phyloP scores from a whole-genome alignment of 2,329 filamentous ascomycete genomes.

The Clonostachys rhizophaga region DNA sequence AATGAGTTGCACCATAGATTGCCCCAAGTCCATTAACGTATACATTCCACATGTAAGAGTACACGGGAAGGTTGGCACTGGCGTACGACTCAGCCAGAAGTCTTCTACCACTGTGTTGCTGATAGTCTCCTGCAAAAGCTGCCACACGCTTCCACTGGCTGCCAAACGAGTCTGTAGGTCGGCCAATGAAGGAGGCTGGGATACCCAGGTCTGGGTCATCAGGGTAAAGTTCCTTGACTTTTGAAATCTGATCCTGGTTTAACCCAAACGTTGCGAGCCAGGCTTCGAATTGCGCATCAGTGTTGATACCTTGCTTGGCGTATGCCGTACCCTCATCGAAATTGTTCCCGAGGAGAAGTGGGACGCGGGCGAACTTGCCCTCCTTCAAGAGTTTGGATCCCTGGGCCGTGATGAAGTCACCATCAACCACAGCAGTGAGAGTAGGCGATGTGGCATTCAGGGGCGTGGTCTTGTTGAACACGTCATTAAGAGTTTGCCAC shows the following conservation, averaged over 20 bases:
- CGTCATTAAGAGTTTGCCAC: background rate
- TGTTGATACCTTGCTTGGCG: constrained; percentile 29
- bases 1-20: constrained; percentile 9
- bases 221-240: constrained; percentile 39
- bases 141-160: constrained; percentile 48
- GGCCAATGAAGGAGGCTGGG: constrained; percentile 29
- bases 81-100: constrained; percentile 46
- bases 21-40: constrained; percentile 44
- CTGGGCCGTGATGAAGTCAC: constrained; percentile 39
- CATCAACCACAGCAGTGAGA: constrained; percentile 39
- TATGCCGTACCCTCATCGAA: constrained; percentile 40
- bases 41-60: constrained; percentile 51
- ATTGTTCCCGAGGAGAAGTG: constrained; percentile 41
- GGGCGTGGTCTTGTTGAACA: constrained; percentile 18
- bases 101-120: constrained; percentile 12
- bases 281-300: constrained; percentile 27
- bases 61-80: constrained; percentile 35
- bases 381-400: constrained; percentile 35
- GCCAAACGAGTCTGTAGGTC: constrained; percentile 41
- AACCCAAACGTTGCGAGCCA: constrained; percentile 38
- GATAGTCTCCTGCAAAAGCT: constrained; percentile 25
- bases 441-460: constrained; percentile 24
- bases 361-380: constrained; percentile 36
- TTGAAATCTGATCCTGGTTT: constrained; percentile 33
- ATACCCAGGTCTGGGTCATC: constrained; percentile 29